Percentiles rank a stretch among this genome's conserved stretches.
Evolutionary conservation across 1,284 basidiomycete species (phyloP).

Genomic region (Pseudozyma hubeiensis): DNA sequence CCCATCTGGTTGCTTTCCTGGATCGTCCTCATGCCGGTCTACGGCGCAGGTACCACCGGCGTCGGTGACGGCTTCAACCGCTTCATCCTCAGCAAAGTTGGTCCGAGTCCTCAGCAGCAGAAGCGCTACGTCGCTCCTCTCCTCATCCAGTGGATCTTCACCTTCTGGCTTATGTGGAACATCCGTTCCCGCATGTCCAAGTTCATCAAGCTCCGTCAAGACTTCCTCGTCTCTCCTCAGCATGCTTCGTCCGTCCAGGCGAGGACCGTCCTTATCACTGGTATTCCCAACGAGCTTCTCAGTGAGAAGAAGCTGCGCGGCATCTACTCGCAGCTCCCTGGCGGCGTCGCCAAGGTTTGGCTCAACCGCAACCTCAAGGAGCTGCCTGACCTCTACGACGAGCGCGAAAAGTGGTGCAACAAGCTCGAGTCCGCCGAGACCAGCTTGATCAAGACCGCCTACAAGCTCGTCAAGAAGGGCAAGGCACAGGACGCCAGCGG

Average conservation of each 20-base stretch:
- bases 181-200: conserved; percentile 83
- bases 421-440: conserved; percentile 89
- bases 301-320: conserved; percentile 75
- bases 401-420: conserved; percentile 78
- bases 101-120: conserved; percentile 44
- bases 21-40: conserved; percentile 75
- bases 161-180: conserved; percentile 82
- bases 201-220: conserved; percentile 84
- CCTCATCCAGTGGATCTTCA: conserved; percentile 61
- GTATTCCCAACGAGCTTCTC: conserved; percentile 84
- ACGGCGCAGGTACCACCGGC: conserved; percentile 69
- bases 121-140: conserved; percentile 60
- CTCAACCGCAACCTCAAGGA: conserved; percentile 85
- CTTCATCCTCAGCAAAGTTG: conserved; percentile 82
- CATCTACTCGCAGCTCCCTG: conserved; percentile 81
- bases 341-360: conserved; percentile 89
- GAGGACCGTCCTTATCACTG: conserved; percentile 87
- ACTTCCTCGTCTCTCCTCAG: conserved; percentile 80
- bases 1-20: conserved; percentile 74
- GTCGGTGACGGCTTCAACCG: conserved; percentile 76
- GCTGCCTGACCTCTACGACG: conserved; percentile 83
- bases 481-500: conserved; percentile 58
- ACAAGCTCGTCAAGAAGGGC: conserved; percentile 73
- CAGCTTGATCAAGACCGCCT: conserved; percentile 78
- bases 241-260: conserved; percentile 83